Conservation (phyloP, 495 filamentous ascomycete species). For the Aspergillus kassunensis region DNA sequence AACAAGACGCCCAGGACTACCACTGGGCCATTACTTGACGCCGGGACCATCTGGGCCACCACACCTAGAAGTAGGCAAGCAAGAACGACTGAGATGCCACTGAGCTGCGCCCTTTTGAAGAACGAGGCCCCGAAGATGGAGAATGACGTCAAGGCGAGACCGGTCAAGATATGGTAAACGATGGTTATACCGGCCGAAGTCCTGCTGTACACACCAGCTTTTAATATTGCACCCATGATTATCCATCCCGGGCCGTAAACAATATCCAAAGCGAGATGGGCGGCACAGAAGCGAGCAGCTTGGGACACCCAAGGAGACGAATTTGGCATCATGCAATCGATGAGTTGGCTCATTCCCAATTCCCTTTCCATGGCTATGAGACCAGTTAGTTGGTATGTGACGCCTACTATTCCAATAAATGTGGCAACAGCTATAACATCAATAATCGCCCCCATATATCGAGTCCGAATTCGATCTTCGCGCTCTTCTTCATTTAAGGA, state of each 20-base stretch:
- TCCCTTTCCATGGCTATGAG: slow-evolving; percentile 75
- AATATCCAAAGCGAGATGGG: slow-evolving; percentile 63
- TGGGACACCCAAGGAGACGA: slow-evolving; percentile 61
- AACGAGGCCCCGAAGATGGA: slow-evolving; percentile 68
- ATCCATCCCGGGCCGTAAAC: slow-evolving; percentile 71
- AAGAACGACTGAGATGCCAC: slow-evolving; percentile 64
- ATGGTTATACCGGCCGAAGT: slow-evolving; percentile 58
- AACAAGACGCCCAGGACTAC: slow-evolving; percentile 65
- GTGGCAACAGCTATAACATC: slow-evolving; percentile 65
- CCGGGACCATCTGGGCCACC: slow-evolving; percentile 60
- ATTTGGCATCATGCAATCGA: slow-evolving; percentile 80
- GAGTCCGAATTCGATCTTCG: slow-evolving; percentile 52
- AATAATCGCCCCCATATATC: slow-evolving; percentile 67
- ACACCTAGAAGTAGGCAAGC: slow-evolving; percentile 63
- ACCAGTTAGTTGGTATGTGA: slow-evolving; percentile 73
- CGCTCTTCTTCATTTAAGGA: slow-evolving; percentile 60
- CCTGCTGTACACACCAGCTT: slow-evolving; percentile 56
- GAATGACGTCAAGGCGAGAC: slow-evolving; percentile 62
- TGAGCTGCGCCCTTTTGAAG: slow-evolving; percentile 75
- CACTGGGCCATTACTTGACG: slow-evolving; percentile 52
- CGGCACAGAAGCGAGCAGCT: slow-evolving; percentile 59
- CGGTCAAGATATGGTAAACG: slow-evolving; percentile 58
- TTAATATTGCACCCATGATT: slow-evolving; percentile 58
- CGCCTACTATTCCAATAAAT: slow-evolving; percentile 62
- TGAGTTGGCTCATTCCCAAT: slow-evolving; percentile 70